Evolutionary conservation across 2,329 filamentous ascomycete genomes (phyloP).

Genomic region (Claviceps sp.): DNA sequence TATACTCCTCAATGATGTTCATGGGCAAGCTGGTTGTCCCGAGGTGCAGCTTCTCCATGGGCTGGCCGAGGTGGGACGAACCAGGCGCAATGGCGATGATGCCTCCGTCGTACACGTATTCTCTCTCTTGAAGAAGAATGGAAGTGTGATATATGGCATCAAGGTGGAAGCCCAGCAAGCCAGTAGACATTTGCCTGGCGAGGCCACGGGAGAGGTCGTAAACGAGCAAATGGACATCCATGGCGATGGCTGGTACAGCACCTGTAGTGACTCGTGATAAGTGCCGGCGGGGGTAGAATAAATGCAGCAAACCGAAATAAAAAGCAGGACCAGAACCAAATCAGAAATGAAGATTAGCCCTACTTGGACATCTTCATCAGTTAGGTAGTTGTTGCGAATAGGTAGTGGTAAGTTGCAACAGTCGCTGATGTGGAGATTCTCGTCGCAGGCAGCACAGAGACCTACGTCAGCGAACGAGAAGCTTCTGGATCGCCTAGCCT

Average conservation of each 20-base stretch:
- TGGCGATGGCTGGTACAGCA: slow-evolving; percentile 17
- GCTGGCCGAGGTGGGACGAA: slow-evolving; percentile 71
- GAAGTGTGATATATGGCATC: slow-evolving; percentile 95
- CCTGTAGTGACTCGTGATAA: too few relatives aligned
- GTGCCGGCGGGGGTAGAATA: too few relatives aligned
- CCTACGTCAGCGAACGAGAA: slow-evolving; percentile 1
- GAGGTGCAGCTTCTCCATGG: slow-evolving; percentile 61
- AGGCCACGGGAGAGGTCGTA: slow-evolving; percentile 62
- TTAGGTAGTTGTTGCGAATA: not conserved
- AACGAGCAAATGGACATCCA: slow-evolving; percentile 66
- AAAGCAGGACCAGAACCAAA: too few relatives aligned
- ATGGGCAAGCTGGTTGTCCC: slow-evolving; percentile 67
- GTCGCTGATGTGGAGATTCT: not conserved
- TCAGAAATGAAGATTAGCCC: not conserved
- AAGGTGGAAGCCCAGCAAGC: slow-evolving; percentile 46
- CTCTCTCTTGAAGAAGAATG: slow-evolving; percentile 68
- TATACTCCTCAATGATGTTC: slow-evolving; percentile 74
- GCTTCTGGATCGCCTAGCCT: not conserved
- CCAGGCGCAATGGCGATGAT: slow-evolving; percentile 73
- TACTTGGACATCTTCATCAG: too few relatives aligned
- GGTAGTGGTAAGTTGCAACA: not conserved
- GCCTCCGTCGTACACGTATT: slow-evolving; percentile 84
- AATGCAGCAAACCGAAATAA: not conserved
- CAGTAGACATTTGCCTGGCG: slow-evolving; percentile 40
- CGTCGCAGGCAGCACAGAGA: not conserved